Evolutionary conservation across 306 rosid species (phyloP), one percentile per base, ranked within the genome.

Genomic region (Citrullus amarus): DNA sequence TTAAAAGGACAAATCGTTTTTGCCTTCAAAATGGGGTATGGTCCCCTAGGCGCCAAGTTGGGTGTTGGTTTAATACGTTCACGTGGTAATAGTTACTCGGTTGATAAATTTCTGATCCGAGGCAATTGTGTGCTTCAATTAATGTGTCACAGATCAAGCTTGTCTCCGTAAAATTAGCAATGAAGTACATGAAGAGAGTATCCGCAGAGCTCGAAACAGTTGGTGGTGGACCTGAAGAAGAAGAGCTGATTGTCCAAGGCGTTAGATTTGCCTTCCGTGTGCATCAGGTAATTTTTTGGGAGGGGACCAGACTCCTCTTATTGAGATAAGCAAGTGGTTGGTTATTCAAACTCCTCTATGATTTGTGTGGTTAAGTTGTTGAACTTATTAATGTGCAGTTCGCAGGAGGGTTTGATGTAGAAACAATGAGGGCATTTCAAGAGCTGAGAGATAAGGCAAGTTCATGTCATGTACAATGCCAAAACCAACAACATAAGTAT

Each of bases 221-320:
- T 17, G 96, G 89, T 2, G 89, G 98, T 70, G 91, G 97, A 77
- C 98, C 96, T 2, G 99, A 96, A 79, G 99, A 96, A 80, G 98
- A 96, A 85, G 99, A 96, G 86, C 88, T 96, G 67, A 96, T 96
- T 2, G 92, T 96, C 60, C 99, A 91, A 79, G 96, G 97, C 11
- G 97, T 96, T 80, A 80, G 96, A 60, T 96, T 92, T 81, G 99
- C 99, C 75, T 96, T 92, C 90, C 92, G 99, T 0, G 99, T 92
- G 16, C 99, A 96, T 82, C 99, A 96, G 98, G 99, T 95, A 83
- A 87, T 77, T 25, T 58, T 55, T 22, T 57, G 46, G 8, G 15
- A 4, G 50, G 20, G 46, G 16, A 48, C 56, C 28, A 25, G 28
- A 25, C 28, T 25, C 20, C 54, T 78, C 55, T 53, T 71, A 2